Evolutionary conservation across 2,329 filamentous ascomycete species (phyloP).

Genomic region (Byssothecium circinans): DNA sequence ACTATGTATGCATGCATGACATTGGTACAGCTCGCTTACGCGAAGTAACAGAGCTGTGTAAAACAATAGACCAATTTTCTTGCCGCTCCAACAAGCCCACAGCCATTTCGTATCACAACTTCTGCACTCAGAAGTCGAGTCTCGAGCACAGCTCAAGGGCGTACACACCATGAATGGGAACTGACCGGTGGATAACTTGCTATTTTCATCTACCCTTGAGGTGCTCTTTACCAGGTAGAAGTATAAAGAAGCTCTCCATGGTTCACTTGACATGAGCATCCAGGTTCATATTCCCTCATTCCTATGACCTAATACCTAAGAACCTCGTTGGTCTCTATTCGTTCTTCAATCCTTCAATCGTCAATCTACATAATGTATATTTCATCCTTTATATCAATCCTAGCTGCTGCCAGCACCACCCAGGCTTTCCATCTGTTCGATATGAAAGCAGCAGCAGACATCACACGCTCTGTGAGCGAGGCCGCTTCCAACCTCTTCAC

Average conservation of each 20-base stretch:
- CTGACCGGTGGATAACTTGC: too few species aligned
- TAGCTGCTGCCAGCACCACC: constrained; percentile 29
- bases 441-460: constrained; percentile 12
- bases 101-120: constrained; percentile 17
- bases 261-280: constrained; percentile 8
- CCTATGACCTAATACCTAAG: constrained; percentile 6
- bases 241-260: constrained; percentile 21
- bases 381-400: constrained; percentile 27
- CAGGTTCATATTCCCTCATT: constrained; percentile 12
- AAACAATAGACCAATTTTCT: constrained; percentile 17
- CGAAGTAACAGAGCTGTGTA: too few species aligned
- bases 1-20: too few species aligned
- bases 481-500: constrained; percentile 9
- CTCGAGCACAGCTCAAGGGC: constrained; percentile 11
- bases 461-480: constrained; percentile 19
- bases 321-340: constrained; percentile 7
- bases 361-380: constrained; percentile 37
- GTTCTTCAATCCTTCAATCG: constrained; percentile 7
- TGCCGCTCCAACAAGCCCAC: constrained; percentile 2
- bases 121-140: constrained; percentile 10
- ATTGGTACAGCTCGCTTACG: too few species aligned
- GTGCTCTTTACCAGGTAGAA: constrained; percentile 10
- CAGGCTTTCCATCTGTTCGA: constrained; percentile 28
- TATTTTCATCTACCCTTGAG: constrained; percentile 15
- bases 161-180: too few species aligned